phyloP scores from a whole-genome alignment of 345 rosid species.

The Ricinus communis region DNA sequence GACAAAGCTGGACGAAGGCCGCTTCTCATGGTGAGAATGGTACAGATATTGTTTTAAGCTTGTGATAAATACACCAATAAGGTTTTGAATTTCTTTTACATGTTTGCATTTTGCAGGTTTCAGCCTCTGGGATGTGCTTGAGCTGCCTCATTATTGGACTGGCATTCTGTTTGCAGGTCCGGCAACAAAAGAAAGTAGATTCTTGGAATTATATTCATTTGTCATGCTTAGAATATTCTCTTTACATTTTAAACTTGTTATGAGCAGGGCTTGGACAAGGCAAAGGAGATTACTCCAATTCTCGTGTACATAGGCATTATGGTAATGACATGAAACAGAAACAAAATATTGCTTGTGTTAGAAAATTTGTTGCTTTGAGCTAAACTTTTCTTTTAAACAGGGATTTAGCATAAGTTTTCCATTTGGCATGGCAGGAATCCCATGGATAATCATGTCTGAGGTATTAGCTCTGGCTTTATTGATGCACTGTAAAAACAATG shows the following conservation, averaged over 20 bases:
- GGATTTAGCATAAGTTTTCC: constrained; percentile 33
- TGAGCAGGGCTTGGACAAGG: constrained; percentile 24
- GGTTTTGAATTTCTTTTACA: background rate
- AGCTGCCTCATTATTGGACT: constrained; percentile 27
- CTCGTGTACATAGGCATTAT: constrained; percentile 32
- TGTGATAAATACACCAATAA: background rate
- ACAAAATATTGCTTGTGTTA: background rate
- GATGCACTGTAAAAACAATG: too few species aligned
- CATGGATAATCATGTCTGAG: constrained; percentile 72
- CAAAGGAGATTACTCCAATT: constrained; percentile 23
- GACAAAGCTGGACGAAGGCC: constrained; percentile 37
- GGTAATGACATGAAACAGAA: constrained; percentile 22
- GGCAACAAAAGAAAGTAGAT: background rate
- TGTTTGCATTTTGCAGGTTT: constrained; percentile 21
- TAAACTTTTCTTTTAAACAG: constrained; percentile 14
- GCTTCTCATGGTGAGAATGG: constrained; percentile 29
- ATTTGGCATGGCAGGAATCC: constrained; percentile 54
- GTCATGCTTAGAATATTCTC: background rate
- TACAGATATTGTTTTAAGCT: background rate
- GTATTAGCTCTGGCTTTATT: too few species aligned
- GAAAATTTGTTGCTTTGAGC: too few species aligned
- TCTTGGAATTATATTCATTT: background rate
- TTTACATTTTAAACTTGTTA: background rate
- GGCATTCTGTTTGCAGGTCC: constrained; percentile 38
- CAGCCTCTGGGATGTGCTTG: constrained; percentile 24